Percentiles rank a stretch among this genome's conserved stretches.
Conservation (phyloP, 371 early-diverging fungal genomes). For the Mucor sp. region DNA sequence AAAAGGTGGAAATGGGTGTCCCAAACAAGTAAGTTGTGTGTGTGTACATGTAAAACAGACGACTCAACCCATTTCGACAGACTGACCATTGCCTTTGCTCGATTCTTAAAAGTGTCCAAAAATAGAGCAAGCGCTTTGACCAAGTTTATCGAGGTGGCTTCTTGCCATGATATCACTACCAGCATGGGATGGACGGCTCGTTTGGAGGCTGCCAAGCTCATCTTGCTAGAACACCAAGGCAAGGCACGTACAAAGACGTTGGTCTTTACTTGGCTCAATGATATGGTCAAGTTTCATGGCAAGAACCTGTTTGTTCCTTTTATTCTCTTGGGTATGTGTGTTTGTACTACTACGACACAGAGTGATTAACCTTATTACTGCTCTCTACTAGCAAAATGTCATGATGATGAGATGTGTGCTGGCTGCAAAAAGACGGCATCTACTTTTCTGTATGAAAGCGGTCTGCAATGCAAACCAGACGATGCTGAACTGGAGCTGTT, state of each 20-base stretch:
- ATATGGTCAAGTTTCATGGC: constrained; percentile 12
- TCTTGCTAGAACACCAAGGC: constrained; percentile 13
- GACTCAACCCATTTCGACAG: constrained; percentile 2
- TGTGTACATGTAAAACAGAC: no score
- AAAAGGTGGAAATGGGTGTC: constrained; percentile 6
- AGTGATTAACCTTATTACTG: neutral
- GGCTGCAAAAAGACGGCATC: constrained; percentile 8
- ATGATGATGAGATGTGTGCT: constrained; percentile 21
- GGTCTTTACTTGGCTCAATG: constrained; percentile 12
- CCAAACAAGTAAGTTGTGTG: constrained; percentile 24
- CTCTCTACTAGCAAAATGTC: constrained; percentile 15
- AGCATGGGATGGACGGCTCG: constrained; percentile 15
- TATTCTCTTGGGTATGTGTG: constrained; percentile 20
- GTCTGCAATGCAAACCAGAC: neutral
- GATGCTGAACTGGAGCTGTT: constrained; percentile 12
- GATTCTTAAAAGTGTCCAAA: constrained; percentile 11
- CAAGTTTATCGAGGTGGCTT: constrained; percentile 16
- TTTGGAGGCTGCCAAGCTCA: constrained; percentile 18
- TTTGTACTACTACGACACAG: neutral
- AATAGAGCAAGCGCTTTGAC: constrained; percentile 9
- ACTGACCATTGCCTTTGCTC: constrained; percentile 19
- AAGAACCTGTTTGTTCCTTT: constrained; percentile 14
- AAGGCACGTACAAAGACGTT: constrained; percentile 13
- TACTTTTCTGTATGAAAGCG: constrained; percentile 5
- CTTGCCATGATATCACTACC: constrained; percentile 1